Evolutionary conservation across 1,284 basidiomycete genomes (phyloP), one percentile per base, ranked within the genome.

Genomic region (Trametes versicolor): DNA sequence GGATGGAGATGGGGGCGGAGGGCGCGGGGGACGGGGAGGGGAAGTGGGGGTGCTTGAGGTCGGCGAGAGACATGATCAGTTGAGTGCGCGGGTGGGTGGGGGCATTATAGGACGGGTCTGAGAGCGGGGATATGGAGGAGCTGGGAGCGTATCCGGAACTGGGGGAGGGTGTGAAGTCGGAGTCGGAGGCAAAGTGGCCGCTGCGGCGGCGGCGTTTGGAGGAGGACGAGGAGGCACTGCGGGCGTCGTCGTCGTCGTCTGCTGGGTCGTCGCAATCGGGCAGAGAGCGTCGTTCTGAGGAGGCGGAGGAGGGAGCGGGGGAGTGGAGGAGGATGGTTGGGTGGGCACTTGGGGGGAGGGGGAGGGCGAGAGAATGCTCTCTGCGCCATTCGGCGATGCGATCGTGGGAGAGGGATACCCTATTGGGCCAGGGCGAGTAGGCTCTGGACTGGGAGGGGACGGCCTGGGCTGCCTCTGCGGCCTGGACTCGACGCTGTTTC

Each of bases 401-500:
- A 57, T 62, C 74, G 73, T 75, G 75, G 64, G 74, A 69, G 70
- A 68, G 66, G 69, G 71, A 67, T 70, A 70, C 69, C 75, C 71
- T 67, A 72, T 71, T 71, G 52, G 72, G 67, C 67, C 67, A 69
- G 41, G 59, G 59, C 27, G 53, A 62, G 13, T 45, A 52, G 27
- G 58, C 21, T 21, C 56, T 47, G 32, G 58, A 17, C 13, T 32
- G 25, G 39, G 2, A 60, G 47, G 49, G 72, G 75, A 71, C 32
- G 57, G 64, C 47, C 39, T 76, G 36, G 60, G 56, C 45, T 27
- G 62, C 53, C 7, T 45, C 34, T 6, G 59, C 64, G 37, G 68
- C 65, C 51, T 66, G 64, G 34, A 55, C 52, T 47, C 73, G 79
- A 70, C 83, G 83, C 74, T 80, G 81, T 70, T 80, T 83, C 84